Evolutionary conservation across 2,329 filamentous ascomycete species (phyloP).

Genomic region (Aspergillus oerlinghausenensis): DNA sequence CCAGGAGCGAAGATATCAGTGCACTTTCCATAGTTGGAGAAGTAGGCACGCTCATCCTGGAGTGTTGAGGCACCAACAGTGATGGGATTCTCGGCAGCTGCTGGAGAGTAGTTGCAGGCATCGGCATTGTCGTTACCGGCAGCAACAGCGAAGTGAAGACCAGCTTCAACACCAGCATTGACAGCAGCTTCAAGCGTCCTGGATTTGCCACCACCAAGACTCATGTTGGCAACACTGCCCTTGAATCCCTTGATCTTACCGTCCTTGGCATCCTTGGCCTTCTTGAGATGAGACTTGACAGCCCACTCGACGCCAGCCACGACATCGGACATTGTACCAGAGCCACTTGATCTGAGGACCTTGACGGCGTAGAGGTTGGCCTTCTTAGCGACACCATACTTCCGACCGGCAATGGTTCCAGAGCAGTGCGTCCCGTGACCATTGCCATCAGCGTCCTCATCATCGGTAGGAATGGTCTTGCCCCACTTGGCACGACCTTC

Average conservation of each 20-base stretch:
- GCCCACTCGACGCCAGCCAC: constrained; percentile 98
- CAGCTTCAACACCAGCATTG: constrained; percentile 85
- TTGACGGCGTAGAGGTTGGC: constrained; percentile 95
- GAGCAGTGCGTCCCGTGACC: constrained; percentile 99
- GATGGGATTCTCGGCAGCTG: constrained; percentile 83
- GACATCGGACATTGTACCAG: constrained; percentile 97
- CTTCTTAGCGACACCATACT: constrained; percentile 99
- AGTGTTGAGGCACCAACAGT: constrained; percentile 95
- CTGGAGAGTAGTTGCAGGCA: constrained; percentile 98
- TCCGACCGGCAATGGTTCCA: constrained; percentile 94
- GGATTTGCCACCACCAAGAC: constrained; percentile 95
- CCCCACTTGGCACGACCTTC: constrained; percentile 95
- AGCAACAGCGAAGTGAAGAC: constrained; percentile 95
- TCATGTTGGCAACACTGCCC: constrained; percentile 99
- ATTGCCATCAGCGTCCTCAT: constrained; percentile 89
- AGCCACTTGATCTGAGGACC: constrained; percentile 95
- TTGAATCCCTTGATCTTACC: constrained; percentile 97
- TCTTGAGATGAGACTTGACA: constrained; percentile 70
- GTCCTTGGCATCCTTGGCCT: constrained; percentile 72
- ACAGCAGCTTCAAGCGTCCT: constrained; percentile 84
- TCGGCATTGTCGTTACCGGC: constrained; percentile 98
- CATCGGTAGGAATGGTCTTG: constrained; percentile 83
- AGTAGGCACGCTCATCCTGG: constrained; percentile 94
- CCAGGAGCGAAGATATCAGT: constrained; percentile 98
- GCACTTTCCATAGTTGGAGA: constrained; percentile 99